Evolutionary conservation across 805 yeast species (phyloP), one percentile per base, ranked within the genome.

Genomic region (Monosporozyma servazzii): DNA sequence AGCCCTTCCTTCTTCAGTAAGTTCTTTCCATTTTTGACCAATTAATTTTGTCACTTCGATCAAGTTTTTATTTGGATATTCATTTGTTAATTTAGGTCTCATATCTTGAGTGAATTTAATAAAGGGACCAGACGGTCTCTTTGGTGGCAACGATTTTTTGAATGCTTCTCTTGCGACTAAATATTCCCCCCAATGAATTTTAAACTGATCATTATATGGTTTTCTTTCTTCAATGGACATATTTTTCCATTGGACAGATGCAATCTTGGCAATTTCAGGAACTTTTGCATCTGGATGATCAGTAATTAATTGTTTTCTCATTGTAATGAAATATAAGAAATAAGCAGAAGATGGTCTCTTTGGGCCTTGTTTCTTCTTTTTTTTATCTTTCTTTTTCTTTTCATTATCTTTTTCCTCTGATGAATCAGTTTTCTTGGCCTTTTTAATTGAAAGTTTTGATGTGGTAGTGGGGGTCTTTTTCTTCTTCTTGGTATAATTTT

Each of bases 211-310:
- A 71, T 84, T 89, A 71, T 82, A 88, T 52, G 95, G 91, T 60
- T 73, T 75, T 77, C 89, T 90, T 56, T 84, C 88, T 40, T 79
- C 83, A 51, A 79, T 85, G 53, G 75, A 71, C 63, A 91, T 75
- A 51, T 83, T 82, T 76, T 82, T 88, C 99, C 99, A 91, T 71
- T 79, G 81, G 66, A 86, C 89, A 65, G 96, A 96, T 61, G 89
- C 84, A 54, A 86, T 69, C 71, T 83, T 87, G 15, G 71, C 68
- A 42, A 72, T 37, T 48, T 72, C 76, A 15, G 69, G 71, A 5
- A 68, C 71, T 51, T 65, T 66, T 36, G 70, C 68, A 48, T 62
- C 66, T 2, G 71, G 71, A 48, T 61, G 61, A 49, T 65, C 64
- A 47, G 62, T 60, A 48, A 65, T 51, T 23, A 67, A 51, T 41